phyloP scores from a whole-genome alignment of 164 flowering plant species.

The Vitis rupestris region DNA sequence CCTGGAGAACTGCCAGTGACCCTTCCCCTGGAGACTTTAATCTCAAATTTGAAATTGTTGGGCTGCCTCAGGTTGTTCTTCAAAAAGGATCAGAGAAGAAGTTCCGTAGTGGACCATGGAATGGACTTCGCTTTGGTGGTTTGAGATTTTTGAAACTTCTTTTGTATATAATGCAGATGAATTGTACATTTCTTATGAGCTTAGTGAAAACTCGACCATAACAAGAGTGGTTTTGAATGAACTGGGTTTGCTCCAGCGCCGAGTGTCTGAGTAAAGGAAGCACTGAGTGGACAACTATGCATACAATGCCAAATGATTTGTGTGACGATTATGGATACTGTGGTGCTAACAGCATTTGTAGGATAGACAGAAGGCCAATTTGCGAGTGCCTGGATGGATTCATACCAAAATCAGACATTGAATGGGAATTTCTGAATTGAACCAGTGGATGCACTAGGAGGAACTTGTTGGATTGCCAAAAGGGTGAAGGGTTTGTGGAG shows the following conservation, averaged over 20 bases:
- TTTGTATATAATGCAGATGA: not conserved
- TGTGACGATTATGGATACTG: slow-evolving; percentile 22
- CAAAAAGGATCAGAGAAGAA: not conserved
- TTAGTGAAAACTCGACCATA: not conserved
- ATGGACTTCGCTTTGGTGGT: not conserved
- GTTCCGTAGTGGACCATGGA: not conserved
- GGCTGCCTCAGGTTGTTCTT: slow-evolving; percentile 2
- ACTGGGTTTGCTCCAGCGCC: slow-evolving; percentile 7
- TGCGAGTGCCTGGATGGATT: slow-evolving; percentile 24
- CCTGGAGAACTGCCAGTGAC: not conserved
- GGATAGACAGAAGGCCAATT: not conserved
- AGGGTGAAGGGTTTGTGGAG: slow-evolving; percentile 18
- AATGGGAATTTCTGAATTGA: slow-evolving; percentile 8
- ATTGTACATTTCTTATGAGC: slow-evolving; percentile 7
- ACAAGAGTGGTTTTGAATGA: slow-evolving; percentile 9
- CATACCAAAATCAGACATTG: not conserved
- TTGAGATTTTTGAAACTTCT: not conserved
- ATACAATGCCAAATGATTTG: not conserved
- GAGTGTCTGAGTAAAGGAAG: slow-evolving; percentile 8
- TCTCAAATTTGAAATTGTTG: not conserved
- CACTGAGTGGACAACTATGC: slow-evolving; percentile 4
- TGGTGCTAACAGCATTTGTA: slow-evolving; percentile 22
- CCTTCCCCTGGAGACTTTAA: not conserved
- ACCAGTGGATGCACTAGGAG: slow-evolving; percentile 21
- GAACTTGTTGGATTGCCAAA: not conserved